Base-by-base conservation (phyloP, 306 rosid species). In the Oxytropis ochrocephala region DNA sequence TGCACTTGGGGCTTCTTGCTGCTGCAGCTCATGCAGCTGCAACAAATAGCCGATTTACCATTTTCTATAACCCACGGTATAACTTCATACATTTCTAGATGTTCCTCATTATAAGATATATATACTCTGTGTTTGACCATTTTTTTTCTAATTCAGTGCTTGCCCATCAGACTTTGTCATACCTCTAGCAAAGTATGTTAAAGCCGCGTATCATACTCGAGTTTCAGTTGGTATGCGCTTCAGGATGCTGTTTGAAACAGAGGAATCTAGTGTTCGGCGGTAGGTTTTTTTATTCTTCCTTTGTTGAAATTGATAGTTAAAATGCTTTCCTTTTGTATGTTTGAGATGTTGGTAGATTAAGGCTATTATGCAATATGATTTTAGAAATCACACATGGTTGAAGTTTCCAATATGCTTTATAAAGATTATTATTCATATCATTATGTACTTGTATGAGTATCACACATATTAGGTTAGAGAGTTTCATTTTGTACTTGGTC, bases 11-110 rank as follows among this genome's bases (percentile, higher is more conserved):
- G 68, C 97, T 94, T 75, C 96, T 94, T 80, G 98, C 98, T 69
- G 98, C 98, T 70, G 98, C 98, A 65, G 98, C 98, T 60, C 98
- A 94, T 35, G 98, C 98, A 42, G 98, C 98, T 81, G 87, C 97
- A 54, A 94, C 98, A 52, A 94, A 84, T 51, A 94, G 98, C 64
- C 98, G 91, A 36, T 94, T 94, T 79, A 90, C 97, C 76, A 94
- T 94, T 76, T 94, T 90, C 80, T 94, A 87, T 73, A 94, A 94
- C 67, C 98, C 98, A 49, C 89, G 96, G 98, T 94, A 85, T 14
- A 47, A 36, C 70, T 73, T 36, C 5, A 47, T 58, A 39, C 14
- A 67, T 32, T 57, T 54, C 59, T 52, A 30, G 13, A 43, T 21
- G 46, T 67, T 72, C 9, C 4, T 33, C 41, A 5, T 41, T 13